Evolutionary conservation across 257 asterid genomes (phyloP).

Genomic region (Plantago ovata): DNA sequence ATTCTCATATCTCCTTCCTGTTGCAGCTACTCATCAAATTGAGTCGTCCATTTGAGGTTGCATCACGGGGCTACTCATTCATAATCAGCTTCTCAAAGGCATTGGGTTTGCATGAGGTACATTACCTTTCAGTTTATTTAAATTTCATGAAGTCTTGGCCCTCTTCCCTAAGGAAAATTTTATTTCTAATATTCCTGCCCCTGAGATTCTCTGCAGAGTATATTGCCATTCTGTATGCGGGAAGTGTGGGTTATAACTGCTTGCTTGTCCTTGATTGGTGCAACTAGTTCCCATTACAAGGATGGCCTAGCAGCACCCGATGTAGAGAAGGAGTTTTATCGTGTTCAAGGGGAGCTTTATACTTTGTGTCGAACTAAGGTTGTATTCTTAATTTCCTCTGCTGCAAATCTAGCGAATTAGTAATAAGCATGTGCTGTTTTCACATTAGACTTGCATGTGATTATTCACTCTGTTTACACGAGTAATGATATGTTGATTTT

Average conservation of each 20-base stretch:
- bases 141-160: conserved; percentile 18
- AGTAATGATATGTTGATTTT: conserved; percentile 20
- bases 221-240: conserved; percentile 90
- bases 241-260: conserved; percentile 98
- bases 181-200: conserved; percentile 20
- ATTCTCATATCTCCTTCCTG: conserved; percentile 27
- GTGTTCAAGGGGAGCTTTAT: conserved; percentile 87
- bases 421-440: conserved; percentile 5
- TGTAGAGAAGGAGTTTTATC: conserved; percentile 86
- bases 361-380: conserved; percentile 95
- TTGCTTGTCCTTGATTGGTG: conserved; percentile 73
- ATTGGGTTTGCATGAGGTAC: conserved; percentile 81
- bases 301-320: conserved; percentile 72
- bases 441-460: conserved; percentile 12
- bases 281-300: conserved; percentile 68
- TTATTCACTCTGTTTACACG: conserved; percentile 9
- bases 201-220: conserved; percentile 46
- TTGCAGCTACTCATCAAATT: conserved; percentile 81
- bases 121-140: conserved; percentile 18
- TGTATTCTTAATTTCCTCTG: conserved; percentile 16
- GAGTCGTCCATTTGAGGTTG: conserved; percentile 92
- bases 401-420: conserved; percentile 12
- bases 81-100: conserved; percentile 92
- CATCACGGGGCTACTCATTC: conserved; percentile 96
- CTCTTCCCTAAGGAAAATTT: conserved; percentile 19